Evolutionary conservation across 2,329 filamentous ascomycete species (phyloP), one percentile per base, ranked within the genome.

Genomic region (Fusarium decemcellulare): DNA sequence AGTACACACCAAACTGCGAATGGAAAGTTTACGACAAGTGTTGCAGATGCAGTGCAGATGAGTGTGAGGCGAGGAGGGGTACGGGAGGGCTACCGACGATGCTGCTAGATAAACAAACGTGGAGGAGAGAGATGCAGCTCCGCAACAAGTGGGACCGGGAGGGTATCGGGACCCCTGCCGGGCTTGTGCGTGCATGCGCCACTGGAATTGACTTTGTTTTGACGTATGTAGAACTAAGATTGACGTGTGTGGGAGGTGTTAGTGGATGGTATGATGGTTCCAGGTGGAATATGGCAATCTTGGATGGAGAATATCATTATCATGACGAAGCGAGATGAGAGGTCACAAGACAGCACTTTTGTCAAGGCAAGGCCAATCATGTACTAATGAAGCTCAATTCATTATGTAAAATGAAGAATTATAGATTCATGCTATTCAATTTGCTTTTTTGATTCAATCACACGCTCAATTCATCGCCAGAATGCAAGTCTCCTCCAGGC

Each of bases 401-500:
- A 29, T 36, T 34, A n/a, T 15, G 23, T 23, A 23, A 39, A 29
- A 14, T 39, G 40, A 58, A 18, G 29, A 27, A 39, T 40, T 29
- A 37, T 50, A 15, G 27, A 34, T 46, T 11, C 3, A 18, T 52
- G 48, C 46, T 27, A 43, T 14, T 46, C 40, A 42, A 57, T 18
- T 32, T 57, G 34, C 30, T 58, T 50, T 55, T 4, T 43, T 37
- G 14, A 54, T 58, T 52, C 48, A 54, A 51, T 48, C 15, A n/a
- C 36, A 23, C 29, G 11, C 53, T 54, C 23, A 23, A 23, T 23
- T 23, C 63, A 67, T 53, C 42, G 44, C 67, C 62, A 63, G 18
- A 70, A 63, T 32, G 67, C 61, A 36, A 85, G 81, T 23, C 77
- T 59, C 66, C 76, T 74, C 67, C 71, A 63, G 6, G 68, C 71